These are phyloP conservation scores for Circinella minor DNA, from an alignment of 371 early-diverging fungal species.

Conservation along the genomic window DNA sequence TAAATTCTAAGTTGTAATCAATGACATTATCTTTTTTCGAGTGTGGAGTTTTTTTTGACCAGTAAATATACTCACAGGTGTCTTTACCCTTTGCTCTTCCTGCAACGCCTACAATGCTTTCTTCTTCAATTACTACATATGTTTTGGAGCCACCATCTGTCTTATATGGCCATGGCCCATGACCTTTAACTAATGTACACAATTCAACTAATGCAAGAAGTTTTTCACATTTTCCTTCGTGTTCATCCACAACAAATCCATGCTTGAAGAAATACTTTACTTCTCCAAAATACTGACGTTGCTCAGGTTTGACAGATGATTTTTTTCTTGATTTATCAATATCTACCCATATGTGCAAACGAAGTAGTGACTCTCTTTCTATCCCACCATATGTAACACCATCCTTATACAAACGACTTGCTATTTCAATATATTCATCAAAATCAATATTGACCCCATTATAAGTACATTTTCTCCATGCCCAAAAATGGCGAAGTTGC, in stretches of 20 bases:
- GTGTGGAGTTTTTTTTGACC: neutral
- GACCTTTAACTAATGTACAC: neutral
- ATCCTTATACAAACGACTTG: neutral
- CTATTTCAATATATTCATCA: neutral
- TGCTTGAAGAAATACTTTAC: constrained; percentile 1
- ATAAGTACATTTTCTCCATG: neutral
- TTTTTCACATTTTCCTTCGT: neutral
- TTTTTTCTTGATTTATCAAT: neutral
- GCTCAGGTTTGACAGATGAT: neutral
- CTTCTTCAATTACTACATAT: neutral
- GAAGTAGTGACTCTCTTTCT: neutral
- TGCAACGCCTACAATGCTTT: neutral
- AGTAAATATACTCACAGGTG: neutral
- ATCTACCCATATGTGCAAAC: neutral
- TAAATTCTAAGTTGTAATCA: too few relatives aligned
- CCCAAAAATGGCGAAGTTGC: neutral
- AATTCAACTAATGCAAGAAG: neutral
- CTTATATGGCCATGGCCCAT: neutral
- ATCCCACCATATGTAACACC: neutral
- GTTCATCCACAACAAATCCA: neutral
- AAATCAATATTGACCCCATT: neutral
- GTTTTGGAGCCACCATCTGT: neutral
- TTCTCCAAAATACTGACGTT: constrained; percentile 1
- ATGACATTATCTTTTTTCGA: too few relatives aligned
- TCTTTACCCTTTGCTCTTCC: neutral